Evolutionary conservation across 2,329 filamentous ascomycete genomes (phyloP).

Genomic region (Stylonectria norvegica): DNA sequence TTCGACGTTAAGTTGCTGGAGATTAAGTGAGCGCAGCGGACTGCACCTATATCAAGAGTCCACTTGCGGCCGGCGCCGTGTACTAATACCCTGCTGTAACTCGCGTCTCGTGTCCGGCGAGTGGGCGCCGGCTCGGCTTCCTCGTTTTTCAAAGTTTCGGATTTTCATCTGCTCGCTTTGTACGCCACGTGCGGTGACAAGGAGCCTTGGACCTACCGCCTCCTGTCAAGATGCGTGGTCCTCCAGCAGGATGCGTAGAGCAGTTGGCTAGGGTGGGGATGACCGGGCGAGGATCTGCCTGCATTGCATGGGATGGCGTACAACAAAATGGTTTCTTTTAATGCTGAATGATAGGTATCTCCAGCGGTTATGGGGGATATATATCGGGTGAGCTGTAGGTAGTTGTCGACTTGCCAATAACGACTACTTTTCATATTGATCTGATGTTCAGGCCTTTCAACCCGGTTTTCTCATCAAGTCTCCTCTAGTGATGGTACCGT

Average conservation of each 20-base stretch:
- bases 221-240: slow-evolving; percentile 24
- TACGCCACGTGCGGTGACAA: slow-evolving; percentile 36
- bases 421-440: slow-evolving; percentile 12
- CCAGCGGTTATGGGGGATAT: slow-evolving; percentile 12
- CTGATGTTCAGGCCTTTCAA: too few species aligned
- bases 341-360: slow-evolving; percentile 7
- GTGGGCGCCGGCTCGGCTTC: slow-evolving; percentile 11
- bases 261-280: slow-evolving; percentile 37
- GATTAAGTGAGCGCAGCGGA: slow-evolving; percentile 63
- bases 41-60: slow-evolving; percentile 10
- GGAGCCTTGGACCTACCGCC: slow-evolving; percentile 47
- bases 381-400: slow-evolving; percentile 16
- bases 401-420: slow-evolving; percentile 19
- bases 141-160: slow-evolving; percentile 12
- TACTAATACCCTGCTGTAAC: slow-evolving; percentile 24
- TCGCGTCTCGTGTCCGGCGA: slow-evolving; percentile 10
- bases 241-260: slow-evolving; percentile 13
- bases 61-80: slow-evolving; percentile 14
- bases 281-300: slow-evolving; percentile 47
- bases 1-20: slow-evolving; percentile 88
- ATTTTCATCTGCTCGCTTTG: slow-evolving; percentile 18
- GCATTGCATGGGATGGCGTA: slow-evolving; percentile 51
- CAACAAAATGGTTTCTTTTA: slow-evolving; percentile 35
- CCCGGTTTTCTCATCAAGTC: too few species aligned
- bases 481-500: too few species aligned